Evolutionary conservation across 2,329 filamentous ascomycete species (phyloP), one percentile per base, ranked within the genome.

Genomic region (Xylariaceae sp.): DNA sequence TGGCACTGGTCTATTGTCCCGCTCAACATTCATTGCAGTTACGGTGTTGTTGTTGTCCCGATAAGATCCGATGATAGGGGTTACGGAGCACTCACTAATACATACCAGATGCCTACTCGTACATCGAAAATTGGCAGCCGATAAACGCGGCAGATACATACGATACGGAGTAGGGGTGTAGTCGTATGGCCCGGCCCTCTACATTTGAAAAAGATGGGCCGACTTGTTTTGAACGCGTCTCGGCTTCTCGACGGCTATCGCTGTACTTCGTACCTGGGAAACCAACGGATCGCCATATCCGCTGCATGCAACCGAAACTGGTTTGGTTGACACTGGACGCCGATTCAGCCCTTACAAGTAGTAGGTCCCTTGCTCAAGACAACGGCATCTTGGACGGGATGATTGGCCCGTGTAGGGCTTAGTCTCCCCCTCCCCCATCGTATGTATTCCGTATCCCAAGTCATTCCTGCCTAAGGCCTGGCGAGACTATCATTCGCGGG

Each of bases 401-500:
- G 4, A 51, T 53, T 51, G 53, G 39, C 35, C 57, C 7, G 50
- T n/a, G 23, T 23, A 49, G 34, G 48, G 51, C 53, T 52, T 49
- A 57, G 51, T 49, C 44, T 15, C 53, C 48, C 44, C 53, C 52
- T 23, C 23, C 23, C 23, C 23, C 23, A 4, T 30, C 23, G 23
- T 30, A 30, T 30, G 23, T 30, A 5, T 30, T 30, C 23, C 42
- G 42, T 45, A 35, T 49, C n/a, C 44, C 5, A 23, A 55, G 13
- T 50, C 9, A 52, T 55, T 61, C 56, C 55, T 59, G 61, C 61
- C 59, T 61, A 55, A 53, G 54, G 45, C 52, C 53, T 55, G 15
- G 54, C 37, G 61, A 58, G 58, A 53, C 56, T 51, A 51, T 57
- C 47, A 8, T 59, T 54, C 39, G 58, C 55, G 18, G 47, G 58